Base-by-base conservation (phyloP, 305 asterid genomes). In the Andrographis paniculata region DNA sequence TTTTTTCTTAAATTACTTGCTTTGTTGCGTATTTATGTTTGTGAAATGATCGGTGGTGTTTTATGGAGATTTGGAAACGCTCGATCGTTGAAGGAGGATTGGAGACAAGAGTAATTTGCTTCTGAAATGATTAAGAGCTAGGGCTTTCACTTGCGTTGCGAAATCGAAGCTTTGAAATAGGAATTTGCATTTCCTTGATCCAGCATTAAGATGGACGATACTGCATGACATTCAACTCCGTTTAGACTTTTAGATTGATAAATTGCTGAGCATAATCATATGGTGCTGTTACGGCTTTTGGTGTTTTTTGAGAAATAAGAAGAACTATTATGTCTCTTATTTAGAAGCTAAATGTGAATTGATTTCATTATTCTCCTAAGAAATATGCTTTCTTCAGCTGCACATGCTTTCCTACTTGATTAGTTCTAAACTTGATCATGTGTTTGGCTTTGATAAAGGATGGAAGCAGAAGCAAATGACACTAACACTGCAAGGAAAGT, bases 401-500 rank as follows among this genome's bases (percentile, higher is more conserved):
- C 5, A 1, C 42, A 14, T 14, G 42, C 16, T 33, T 37, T 37
- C 17, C 8, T 37, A 5, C 16, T 37, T 37, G 3, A 37, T 37
- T 3, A 3, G 1, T 14, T 1, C 17, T 31, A 5, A 13, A 13
- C 42, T n/a, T 14, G 4, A 13, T 13, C 8, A 24, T 48, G 20
- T 43, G 39, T 49, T 37, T 54, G 46, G 52, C 16, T 19, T 44
- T 50, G 59, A 56, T 5, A 24, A 69, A 74, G 95, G 68, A 62
- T 61, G 72, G 99, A 79, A 66, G 57, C 76, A 52, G 96, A 81
- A 67, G 36, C 58, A 12, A 86, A 65, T 67, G 87, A 77, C 63
- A 50, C 86, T 46, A 37, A 53, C 51, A 64, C 80, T 55, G 86
- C 96, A 49, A 76, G 99, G 67, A 87, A 82, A 74, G 82, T 80